Evolutionary conservation across 2,329 filamentous ascomycete genomes (phyloP).

Genomic region (Aphanocladium album): DNA sequence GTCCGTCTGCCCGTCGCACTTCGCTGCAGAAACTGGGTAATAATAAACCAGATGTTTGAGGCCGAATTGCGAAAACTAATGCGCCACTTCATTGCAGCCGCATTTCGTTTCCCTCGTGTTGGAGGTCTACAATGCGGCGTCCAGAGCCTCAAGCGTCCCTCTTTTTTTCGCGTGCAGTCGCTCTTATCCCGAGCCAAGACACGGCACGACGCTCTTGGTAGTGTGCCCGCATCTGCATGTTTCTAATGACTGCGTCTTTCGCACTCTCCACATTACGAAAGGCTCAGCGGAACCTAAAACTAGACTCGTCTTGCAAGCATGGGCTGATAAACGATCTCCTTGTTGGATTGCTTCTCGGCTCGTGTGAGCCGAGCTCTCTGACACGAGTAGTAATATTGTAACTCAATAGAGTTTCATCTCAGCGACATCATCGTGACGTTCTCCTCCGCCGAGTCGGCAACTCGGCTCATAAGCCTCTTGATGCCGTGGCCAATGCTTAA

Average conservation of each 20-base stretch:
- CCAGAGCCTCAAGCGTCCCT: not conserved
- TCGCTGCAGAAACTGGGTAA: not conserved
- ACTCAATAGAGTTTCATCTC: not conserved
- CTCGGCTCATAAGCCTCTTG: not conserved
- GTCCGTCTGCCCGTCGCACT: not conserved
- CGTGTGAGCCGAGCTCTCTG: not conserved
- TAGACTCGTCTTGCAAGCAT: too few relatives aligned
- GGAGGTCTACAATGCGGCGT: too few relatives aligned
- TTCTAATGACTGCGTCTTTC: too few relatives aligned
- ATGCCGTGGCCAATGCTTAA: constrained; percentile 10
- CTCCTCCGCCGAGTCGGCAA: not conserved
- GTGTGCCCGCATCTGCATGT: too few relatives aligned
- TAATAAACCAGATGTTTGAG: not conserved
- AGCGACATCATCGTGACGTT: not conserved
- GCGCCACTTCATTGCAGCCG: too few relatives aligned
- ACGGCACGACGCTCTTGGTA: too few relatives aligned
- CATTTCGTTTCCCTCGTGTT: too few relatives aligned
- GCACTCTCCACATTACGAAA: not conserved
- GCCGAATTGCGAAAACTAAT: not conserved
- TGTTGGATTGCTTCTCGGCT: not conserved
- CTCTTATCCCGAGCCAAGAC: too few relatives aligned
- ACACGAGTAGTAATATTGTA: not conserved
- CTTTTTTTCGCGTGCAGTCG: not conserved
- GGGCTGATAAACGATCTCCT: not conserved
- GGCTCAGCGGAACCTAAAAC: too few relatives aligned